Evolutionary conservation across 441 rosid genomes (phyloP).

Genomic region (Raphanus hybrid): DNA sequence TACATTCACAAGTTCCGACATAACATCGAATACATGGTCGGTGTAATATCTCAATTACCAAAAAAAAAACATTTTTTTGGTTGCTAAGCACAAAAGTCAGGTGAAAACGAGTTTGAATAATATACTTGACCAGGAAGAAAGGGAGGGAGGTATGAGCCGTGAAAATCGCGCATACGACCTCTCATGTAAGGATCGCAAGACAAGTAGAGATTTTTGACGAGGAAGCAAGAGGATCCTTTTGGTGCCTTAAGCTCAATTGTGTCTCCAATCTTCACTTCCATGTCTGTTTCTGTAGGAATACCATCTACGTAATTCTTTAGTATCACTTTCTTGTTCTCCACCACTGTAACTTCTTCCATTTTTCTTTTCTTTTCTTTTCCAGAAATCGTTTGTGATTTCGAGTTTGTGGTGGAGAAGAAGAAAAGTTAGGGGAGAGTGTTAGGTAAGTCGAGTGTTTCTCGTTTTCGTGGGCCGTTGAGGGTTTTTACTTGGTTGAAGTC

Average conservation of each 20-base stretch:
- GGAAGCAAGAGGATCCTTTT: constrained; percentile 40
- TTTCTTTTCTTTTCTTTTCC: too few species aligned
- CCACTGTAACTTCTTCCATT: constrained; percentile 28
- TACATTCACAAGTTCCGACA: background rate
- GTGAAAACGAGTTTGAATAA: background rate
- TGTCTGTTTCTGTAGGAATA: constrained; percentile 43
- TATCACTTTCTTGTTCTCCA: constrained; percentile 49
- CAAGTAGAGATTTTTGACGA: constrained; percentile 57
- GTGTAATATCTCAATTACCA: background rate
- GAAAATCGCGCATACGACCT: constrained; percentile 45
- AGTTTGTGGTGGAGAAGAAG: constrained; percentile 7
- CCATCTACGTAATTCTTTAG: constrained; percentile 41
- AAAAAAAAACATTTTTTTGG: background rate
- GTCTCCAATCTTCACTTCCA: constrained; percentile 39
- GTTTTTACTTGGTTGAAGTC: background rate
- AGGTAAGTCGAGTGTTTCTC: constrained; percentile 32
- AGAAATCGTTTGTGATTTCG: background rate
- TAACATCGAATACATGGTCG: constrained; percentile 7
- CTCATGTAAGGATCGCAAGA: constrained; percentile 64
- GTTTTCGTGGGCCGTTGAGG: background rate
- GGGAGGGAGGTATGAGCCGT: constrained; percentile 54
- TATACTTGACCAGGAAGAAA: constrained; percentile 72
- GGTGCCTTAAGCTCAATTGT: constrained; percentile 44
- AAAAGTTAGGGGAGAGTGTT: constrained; percentile 26
- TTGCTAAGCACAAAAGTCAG: too few species aligned